These are phyloP conservation scores for Apodospora peruviana DNA, from an alignment of 495 filamentous ascomycete species.

Conservation along the genomic window DNA sequence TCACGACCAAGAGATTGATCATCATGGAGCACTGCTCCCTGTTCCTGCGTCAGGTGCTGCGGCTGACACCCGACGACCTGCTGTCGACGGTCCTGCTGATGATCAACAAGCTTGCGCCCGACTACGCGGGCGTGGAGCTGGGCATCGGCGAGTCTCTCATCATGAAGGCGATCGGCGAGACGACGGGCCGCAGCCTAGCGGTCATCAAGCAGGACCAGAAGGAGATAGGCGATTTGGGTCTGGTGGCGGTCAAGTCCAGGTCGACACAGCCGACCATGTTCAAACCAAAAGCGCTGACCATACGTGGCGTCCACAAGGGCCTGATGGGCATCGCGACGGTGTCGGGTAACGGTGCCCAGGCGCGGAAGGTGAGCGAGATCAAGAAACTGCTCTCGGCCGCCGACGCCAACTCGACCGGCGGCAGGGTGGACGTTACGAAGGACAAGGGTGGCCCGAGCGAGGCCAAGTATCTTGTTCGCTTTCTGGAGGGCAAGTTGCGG, in stretches of 20 bases:
- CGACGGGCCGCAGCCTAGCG: slow-evolving; percentile 76
- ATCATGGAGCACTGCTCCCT: slow-evolving; percentile 84
- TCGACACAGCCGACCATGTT: slow-evolving; percentile 96
- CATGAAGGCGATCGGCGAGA: slow-evolving; percentile 97
- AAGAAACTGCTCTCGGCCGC: slow-evolving; percentile 90
- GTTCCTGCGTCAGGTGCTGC: slow-evolving; percentile 87
- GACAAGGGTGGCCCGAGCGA: slow-evolving; percentile 93
- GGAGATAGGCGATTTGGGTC: slow-evolving; percentile 89
- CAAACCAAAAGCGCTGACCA: slow-evolving; percentile 86
- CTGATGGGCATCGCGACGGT: slow-evolving; percentile 83
- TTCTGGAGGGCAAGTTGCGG: slow-evolving; percentile 88
- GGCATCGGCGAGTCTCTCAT: slow-evolving; percentile 96
- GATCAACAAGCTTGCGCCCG: slow-evolving; percentile 95
- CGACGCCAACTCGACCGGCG: slow-evolving; percentile 56
- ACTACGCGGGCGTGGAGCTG: slow-evolving; percentile 92
- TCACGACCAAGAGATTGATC: slow-evolving; percentile 83
- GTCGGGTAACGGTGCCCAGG: slow-evolving; percentile 81
- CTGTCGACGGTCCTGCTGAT: slow-evolving; percentile 85
- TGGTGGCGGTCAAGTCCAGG: slow-evolving; percentile 92
- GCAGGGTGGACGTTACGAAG: slow-evolving; percentile 82
- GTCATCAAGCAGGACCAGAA: slow-evolving; percentile 93
- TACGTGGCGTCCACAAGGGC: slow-evolving; percentile 81
- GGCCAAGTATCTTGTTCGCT: slow-evolving; percentile 87
- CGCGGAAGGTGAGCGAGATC: slow-evolving; percentile 86
- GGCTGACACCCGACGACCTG: slow-evolving; percentile 83